These are phyloP conservation scores for Acacia concinna DNA, from an alignment of 331 rosid genomes.

Conservation along the genomic window DNA sequence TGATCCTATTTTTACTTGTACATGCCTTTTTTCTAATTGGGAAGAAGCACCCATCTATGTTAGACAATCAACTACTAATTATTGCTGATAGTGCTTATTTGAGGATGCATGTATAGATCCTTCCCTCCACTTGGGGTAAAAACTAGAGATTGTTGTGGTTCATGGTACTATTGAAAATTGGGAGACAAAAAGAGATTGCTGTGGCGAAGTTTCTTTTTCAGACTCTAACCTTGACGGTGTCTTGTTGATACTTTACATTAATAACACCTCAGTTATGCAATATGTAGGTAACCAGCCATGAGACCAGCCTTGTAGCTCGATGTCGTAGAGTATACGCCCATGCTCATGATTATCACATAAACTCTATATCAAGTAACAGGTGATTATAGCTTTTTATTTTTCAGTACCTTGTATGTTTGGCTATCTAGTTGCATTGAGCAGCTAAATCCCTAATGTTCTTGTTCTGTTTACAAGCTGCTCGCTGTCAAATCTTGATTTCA, in stretches of 20 bases:
- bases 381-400: constrained; percentile 37
- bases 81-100: not conserved
- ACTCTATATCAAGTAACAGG: constrained; percentile 97
- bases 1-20: not conserved
- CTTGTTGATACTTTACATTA: constrained; percentile 15
- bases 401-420: not conserved
- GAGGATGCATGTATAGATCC: not conserved
- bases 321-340: constrained; percentile 96
- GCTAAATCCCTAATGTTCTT: not conserved
- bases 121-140: not conserved
- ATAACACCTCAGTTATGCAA: constrained; percentile 36
- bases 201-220: constrained; percentile 15
- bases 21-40: not conserved
- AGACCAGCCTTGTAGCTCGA: constrained; percentile 78
- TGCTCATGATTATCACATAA: constrained; percentile 96
- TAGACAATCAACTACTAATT: not conserved
- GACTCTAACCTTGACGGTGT: constrained; percentile 8
- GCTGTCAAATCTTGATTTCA: not conserved
- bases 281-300: constrained; percentile 78
- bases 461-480: not conserved
- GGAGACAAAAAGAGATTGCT: not conserved
- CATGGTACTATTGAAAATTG: not conserved
- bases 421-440: not conserved
- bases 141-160: not conserved
- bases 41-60: not conserved